A percentile compares a stretch with the other conserved stretches of the same genome.
Conservation (phyloP, 2,329 filamentous ascomycete species). For the Penicillium sp. region DNA sequence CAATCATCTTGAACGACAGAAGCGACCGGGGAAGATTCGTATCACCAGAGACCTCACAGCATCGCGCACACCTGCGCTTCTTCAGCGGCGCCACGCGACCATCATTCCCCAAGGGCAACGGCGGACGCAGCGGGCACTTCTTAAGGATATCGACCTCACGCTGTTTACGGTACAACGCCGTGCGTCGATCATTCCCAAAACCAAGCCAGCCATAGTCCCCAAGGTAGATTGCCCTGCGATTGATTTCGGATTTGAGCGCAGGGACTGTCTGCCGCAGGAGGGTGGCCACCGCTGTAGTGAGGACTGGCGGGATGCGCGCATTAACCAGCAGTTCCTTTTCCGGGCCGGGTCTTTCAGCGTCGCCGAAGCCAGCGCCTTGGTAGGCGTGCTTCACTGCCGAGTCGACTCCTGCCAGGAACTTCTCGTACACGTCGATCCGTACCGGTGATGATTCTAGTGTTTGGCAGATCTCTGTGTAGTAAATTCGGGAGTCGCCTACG, state of each 20-base stretch:
- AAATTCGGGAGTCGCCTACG: conserved; percentile 38
- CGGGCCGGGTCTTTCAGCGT: conserved; percentile 46
- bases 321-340: conserved; percentile 56
- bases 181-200: conserved; percentile 57
- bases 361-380: conserved; percentile 44
- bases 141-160: conserved; percentile 59
- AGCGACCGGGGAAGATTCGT: conserved; percentile 41
- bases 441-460: conserved; percentile 54
- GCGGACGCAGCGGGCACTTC: conserved; percentile 42
- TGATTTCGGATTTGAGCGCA: conserved; percentile 57
- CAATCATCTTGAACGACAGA: conserved; percentile 38
- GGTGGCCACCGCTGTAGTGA: conserved; percentile 49
- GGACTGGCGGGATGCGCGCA: conserved; percentile 50
- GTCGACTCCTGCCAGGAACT: conserved; percentile 63
- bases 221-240: conserved; percentile 69
- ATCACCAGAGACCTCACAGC: conserved; percentile 66
- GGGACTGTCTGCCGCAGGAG: conserved; percentile 53
- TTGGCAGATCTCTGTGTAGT: conserved; percentile 55
- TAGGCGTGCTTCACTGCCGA: conserved; percentile 62
- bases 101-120: conserved; percentile 10
- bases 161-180: conserved; percentile 59
- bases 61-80: conserved; percentile 57
- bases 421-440: conserved; percentile 61
- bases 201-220: conserved; percentile 69
- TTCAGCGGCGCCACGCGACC: conserved; percentile 11